Conservation (phyloP, 306 rosid genomes). For the Ormosia semicastrata region DNA sequence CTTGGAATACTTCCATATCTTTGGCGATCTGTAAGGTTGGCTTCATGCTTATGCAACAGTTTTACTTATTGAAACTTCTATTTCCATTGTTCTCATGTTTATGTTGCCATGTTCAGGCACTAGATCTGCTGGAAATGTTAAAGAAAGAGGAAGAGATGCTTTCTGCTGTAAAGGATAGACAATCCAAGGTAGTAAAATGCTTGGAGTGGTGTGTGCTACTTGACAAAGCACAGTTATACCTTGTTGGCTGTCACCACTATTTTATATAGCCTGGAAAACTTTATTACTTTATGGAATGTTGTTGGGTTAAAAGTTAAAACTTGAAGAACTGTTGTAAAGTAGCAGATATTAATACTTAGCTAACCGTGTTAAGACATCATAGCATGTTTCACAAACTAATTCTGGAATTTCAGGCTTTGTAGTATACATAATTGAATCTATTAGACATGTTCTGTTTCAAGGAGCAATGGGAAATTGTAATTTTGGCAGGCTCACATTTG, state of each 20-base stretch:
- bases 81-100: slow-evolving; percentile 21
- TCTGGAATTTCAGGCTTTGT: background rate
- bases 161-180: slow-evolving; percentile 68
- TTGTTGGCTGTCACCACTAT: background rate
- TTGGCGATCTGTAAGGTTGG: slow-evolving; percentile 90
- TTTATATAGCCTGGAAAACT: background rate
- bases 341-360: background rate
- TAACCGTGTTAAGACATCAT: background rate
- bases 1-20: slow-evolving; percentile 82
- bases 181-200: slow-evolving; percentile 59
- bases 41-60: slow-evolving; percentile 16
- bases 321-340: background rate
- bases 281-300: background rate
- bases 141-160: slow-evolving; percentile 93
- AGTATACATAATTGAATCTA: background rate
- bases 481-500: background rate
- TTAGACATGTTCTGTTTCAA: slow-evolving; percentile 4
- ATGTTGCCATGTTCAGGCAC: slow-evolving; percentile 52
- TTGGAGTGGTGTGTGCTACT: slow-evolving; percentile 20
- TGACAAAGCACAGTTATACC: background rate
- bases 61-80: slow-evolving; percentile 7
- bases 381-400: slow-evolving; percentile 15
- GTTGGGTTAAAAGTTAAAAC: background rate
- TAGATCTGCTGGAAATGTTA: slow-evolving; percentile 83
- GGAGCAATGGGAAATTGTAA: slow-evolving; percentile 1